These are phyloP conservation scores for Venturia carpophila DNA, from an alignment of 2,329 filamentous ascomycete genomes.

Conservation along the genomic window DNA sequence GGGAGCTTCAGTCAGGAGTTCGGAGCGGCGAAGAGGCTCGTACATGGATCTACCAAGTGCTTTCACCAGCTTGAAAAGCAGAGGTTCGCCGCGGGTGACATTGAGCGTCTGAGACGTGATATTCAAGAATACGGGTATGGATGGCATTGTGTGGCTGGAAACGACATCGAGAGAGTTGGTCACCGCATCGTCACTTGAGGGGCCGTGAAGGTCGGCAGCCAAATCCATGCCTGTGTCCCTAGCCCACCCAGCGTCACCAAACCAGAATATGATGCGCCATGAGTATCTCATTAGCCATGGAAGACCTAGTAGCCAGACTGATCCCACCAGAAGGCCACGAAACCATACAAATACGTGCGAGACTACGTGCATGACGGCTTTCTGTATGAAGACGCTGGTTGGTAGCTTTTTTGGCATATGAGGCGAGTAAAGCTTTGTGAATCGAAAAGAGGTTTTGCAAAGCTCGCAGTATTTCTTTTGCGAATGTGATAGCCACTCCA, in stretches of 20 bases:
- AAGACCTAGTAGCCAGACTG: constrained; percentile 82
- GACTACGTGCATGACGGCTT: constrained; percentile 65
- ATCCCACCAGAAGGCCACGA: constrained; percentile 66
- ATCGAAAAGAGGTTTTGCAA: constrained; percentile 96
- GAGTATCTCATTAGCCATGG: constrained; percentile 86
- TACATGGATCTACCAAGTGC: constrained; percentile 29
- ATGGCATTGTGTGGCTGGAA: not conserved
- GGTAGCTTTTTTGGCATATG: constrained; percentile 86
- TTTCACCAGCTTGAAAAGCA: constrained; percentile 40
- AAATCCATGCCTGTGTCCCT: constrained; percentile 24
- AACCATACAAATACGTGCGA: constrained; percentile 69
- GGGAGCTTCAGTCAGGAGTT: not conserved
- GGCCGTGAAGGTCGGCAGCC: not conserved
- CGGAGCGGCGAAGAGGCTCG: constrained; percentile 14
- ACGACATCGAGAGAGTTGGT: not conserved
- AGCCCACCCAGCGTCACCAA: constrained; percentile 69
- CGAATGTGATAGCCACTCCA: constrained; percentile 98
- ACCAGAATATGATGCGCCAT: constrained; percentile 92
- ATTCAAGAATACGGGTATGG: constrained; percentile 23
- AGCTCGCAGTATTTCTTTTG: constrained; percentile 99
- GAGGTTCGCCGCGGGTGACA: constrained; percentile 37
- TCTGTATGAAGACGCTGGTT: constrained; percentile 68
- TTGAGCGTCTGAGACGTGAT: constrained; percentile 33
- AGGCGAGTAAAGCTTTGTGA: constrained; percentile 94
- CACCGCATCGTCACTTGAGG: not conserved